Percentiles rank a stretch among this genome's conserved stretches.
These are phyloP conservation scores for Bipolaris gigantea DNA, from an alignment of 2,329 filamentous ascomycete species.

Conservation along the genomic window DNA sequence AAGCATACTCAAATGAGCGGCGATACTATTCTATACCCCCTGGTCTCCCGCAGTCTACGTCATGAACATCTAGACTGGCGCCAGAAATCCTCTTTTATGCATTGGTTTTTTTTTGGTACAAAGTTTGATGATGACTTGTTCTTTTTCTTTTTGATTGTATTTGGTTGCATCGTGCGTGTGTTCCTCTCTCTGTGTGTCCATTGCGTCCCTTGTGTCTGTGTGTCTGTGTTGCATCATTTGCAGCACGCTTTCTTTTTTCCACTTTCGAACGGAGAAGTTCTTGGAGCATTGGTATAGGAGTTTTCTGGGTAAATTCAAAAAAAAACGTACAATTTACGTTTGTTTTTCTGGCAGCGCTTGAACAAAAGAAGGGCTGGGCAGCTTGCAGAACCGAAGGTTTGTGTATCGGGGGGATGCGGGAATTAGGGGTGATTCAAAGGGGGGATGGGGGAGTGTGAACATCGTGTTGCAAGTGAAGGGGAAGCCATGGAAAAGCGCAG, in stretches of 20 bases:
- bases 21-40: conserved; percentile 16
- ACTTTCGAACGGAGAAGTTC: conserved; percentile 3
- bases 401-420: too few species aligned
- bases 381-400: too few species aligned
- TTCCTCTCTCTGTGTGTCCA: background rate
- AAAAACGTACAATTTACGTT: conserved; percentile 15
- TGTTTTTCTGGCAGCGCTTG: background rate
- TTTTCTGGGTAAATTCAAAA: conserved; percentile 16
- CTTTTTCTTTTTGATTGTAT: conserved; percentile 7
- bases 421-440: too few species aligned
- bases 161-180: background rate
- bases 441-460: too few species aligned
- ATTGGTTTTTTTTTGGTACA: conserved; percentile 15
- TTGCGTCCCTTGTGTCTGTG: background rate
- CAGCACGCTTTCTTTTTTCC: background rate
- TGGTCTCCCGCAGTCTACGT: conserved; percentile 11
- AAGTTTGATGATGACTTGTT: conserved; percentile 32
- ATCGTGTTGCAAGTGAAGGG: too few species aligned
- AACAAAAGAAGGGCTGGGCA: too few species aligned
- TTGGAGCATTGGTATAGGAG: conserved; percentile 11
- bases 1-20: conserved; percentile 13
- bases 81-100: conserved; percentile 7
- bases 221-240: background rate
- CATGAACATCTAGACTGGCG: conserved; percentile 14
- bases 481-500: too few species aligned